Evolutionary conservation across 306 rosid species (phyloP).

Genomic region (Cyclanthera cordifolia): DNA sequence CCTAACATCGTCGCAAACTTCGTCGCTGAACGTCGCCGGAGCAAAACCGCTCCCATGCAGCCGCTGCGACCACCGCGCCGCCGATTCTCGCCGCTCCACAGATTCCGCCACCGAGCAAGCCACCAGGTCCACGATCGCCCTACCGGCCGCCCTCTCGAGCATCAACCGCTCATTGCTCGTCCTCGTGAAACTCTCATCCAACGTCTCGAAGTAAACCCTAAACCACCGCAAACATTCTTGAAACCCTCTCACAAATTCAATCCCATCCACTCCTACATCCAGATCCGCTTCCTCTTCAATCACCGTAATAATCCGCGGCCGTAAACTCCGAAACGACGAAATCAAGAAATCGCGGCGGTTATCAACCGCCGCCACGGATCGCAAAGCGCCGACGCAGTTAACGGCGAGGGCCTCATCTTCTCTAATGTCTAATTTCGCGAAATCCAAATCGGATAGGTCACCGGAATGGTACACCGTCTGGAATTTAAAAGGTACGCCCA

Average conservation of each 20-base stretch:
- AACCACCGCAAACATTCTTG: slow-evolving; percentile 87
- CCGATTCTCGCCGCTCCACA: slow-evolving; percentile 59
- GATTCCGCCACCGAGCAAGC: slow-evolving; percentile 56
- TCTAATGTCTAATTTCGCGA: slow-evolving; percentile 35
- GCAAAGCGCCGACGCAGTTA: slow-evolving; percentile 61
- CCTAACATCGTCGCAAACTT: slow-evolving; percentile 75
- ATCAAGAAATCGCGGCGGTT: slow-evolving; percentile 46
- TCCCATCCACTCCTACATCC: slow-evolving; percentile 64
- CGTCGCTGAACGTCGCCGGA: slow-evolving; percentile 62
- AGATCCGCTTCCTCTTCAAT: slow-evolving; percentile 94
- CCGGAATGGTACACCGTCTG: slow-evolving; percentile 59
- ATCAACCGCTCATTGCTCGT: slow-evolving; percentile 77
- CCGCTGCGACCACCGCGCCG: slow-evolving; percentile 53
- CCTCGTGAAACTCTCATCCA: slow-evolving; percentile 70
- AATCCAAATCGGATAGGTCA: slow-evolving; percentile 51
- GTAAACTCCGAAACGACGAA: slow-evolving; percentile 38
- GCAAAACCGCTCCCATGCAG: slow-evolving; percentile 55
- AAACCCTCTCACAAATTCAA: slow-evolving; percentile 59
- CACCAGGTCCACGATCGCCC: slow-evolving; percentile 72
- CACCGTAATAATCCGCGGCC: slow-evolving; percentile 62
- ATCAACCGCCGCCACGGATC: slow-evolving; percentile 32
- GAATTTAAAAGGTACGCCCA: slow-evolving; percentile 93
- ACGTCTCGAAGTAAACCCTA: slow-evolving; percentile 85
- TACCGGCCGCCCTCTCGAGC: slow-evolving; percentile 72
- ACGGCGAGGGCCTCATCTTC: slow-evolving; percentile 78